Base-by-base conservation (phyloP, 2,329 filamentous ascomycete genomes). In the Alternaria metachromatica region DNA sequence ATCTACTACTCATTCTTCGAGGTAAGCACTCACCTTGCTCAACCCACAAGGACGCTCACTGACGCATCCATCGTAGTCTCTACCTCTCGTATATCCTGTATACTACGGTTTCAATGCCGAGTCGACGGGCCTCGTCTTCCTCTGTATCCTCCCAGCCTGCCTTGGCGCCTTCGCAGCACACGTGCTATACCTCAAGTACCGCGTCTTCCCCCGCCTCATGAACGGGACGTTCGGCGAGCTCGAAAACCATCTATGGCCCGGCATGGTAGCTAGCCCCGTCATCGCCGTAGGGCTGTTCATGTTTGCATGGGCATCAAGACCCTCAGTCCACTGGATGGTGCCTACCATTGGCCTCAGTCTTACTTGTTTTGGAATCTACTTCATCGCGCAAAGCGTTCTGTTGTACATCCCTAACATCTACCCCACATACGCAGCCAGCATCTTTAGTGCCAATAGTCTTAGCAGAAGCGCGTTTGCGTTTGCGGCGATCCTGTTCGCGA, bases 121-220 rank as follows among this genome's bases (percentile, higher is more conserved):
- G 43, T 89, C 84, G 43, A 93, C 92, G 0, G 92, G 92, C 46
- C 85, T 96, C 7, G 93, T 95, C 88, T 96, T 96, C 79, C 93
- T 96, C 67, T 91, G 91, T 6, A 80, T 94, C 43, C 90, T 92
- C 7, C 82, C 95, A 12, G 92, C 92, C 55, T 91, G 94, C 26
- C 15, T 94, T 1, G 63, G 81, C 56, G 91, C 89, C 2, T 90
- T 92, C 13, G 71, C 80, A 7, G 90, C 79, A 80, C 91, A n/a
- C 88, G 92, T 0, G 71, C 88, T 2, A 87, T 96, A 77, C 94
- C 96, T 86, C 89, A 87, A 70, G 88, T 95, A 82, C 94, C 95
- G 82, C 77, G 94, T 67, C 84, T 80, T 60, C 76, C 91, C 62
- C 84, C 84, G 20, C 68, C 80, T 28, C 85, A 88, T 76, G 84